Percentiles rank a stretch among this genome's conserved stretches.
Conservation (phyloP, 2,329 filamentous ascomycete genomes). For the Arthrobotrys sphaeroides region DNA sequence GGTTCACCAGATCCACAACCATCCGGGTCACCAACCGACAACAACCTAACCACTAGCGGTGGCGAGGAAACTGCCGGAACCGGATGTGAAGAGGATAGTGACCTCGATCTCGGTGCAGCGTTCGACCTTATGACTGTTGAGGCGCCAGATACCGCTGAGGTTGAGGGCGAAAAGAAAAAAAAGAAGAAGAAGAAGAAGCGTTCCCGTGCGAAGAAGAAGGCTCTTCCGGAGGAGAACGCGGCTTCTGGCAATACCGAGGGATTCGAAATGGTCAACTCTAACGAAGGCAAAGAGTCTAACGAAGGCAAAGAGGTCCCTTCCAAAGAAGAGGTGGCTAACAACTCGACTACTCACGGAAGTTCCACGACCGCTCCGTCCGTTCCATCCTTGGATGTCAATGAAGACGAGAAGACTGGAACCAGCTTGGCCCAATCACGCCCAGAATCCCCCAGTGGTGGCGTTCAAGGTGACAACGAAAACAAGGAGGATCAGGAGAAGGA, state of each 20-base stretch:
- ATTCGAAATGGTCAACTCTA: constrained; percentile 28
- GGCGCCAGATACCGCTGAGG: constrained; percentile 20
- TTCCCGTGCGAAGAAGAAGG: constrained; percentile 33
- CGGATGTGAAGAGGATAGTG: constrained; percentile 36
- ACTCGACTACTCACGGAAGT: constrained; percentile 34
- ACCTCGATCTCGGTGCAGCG: constrained; percentile 22
- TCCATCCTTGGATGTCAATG: constrained; percentile 9
- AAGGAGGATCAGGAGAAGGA: constrained; percentile 17
- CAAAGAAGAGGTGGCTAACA: constrained; percentile 4
- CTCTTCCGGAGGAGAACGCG: constrained; percentile 9
- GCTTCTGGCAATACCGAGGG: constrained; percentile 27
- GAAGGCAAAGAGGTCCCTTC: constrained; percentile 18
- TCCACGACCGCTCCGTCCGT: constrained; percentile 28
- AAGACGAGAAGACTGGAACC: constrained; percentile 24
- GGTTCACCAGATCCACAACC: constrained; percentile 29
- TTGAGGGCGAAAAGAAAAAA: constrained; percentile 14
- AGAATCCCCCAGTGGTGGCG: not conserved
- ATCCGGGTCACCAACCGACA: constrained; percentile 39
- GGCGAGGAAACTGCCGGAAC: constrained; percentile 52
- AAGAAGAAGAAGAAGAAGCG: constrained; percentile 36
- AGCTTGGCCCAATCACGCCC: constrained; percentile 10
- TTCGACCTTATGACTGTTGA: constrained; percentile 47
- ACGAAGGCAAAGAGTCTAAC: no score
- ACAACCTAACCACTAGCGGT: constrained; percentile 45
- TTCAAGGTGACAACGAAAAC: constrained; percentile 2